phyloP scores from a whole-genome alignment of 495 filamentous ascomycete genomes.

The Cairneyella variabilis region DNA sequence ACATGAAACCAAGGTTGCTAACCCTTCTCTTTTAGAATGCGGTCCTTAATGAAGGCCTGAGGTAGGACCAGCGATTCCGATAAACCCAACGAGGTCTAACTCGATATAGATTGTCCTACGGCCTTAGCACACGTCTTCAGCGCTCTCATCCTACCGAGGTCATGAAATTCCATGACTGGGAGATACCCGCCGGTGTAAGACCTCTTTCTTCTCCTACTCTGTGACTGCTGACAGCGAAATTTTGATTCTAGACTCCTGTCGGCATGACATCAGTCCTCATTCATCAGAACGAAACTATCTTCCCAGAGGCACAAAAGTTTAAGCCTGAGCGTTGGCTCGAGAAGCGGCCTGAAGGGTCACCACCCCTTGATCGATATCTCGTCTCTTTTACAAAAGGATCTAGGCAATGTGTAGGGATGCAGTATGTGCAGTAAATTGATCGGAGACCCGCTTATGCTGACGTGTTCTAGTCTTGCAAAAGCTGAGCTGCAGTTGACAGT shows the following conservation, averaged over 20 bases:
- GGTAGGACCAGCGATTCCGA: slow-evolving; percentile 16
- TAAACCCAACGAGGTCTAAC: slow-evolving; percentile 30
- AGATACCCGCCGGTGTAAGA: slow-evolving; percentile 30
- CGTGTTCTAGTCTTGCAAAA: slow-evolving; percentile 23
- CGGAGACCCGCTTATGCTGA: neutral
- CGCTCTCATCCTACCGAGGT: slow-evolving; percentile 21
- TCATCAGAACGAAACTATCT: slow-evolving; percentile 35
- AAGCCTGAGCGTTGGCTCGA: slow-evolving; percentile 42
- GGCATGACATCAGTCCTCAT: slow-evolving; percentile 38
- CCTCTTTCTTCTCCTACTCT: neutral
- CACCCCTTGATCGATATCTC: slow-evolving; percentile 33
- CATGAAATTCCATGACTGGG: slow-evolving; percentile 15
- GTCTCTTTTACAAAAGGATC: slow-evolving; percentile 41
- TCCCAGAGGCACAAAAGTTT: slow-evolving; percentile 36
- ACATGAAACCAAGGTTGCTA: neutral
- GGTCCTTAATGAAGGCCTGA: slow-evolving; percentile 2
- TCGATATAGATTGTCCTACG: slow-evolving; percentile 33
- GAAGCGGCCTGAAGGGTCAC: neutral
- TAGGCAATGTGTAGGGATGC: slow-evolving; percentile 44
- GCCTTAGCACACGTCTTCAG: slow-evolving; percentile 21
- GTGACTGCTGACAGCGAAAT: neutral
- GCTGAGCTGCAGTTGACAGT: slow-evolving; percentile 32
- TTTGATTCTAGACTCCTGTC: slow-evolving; percentile 35
- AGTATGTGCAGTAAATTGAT: slow-evolving; percentile 18
- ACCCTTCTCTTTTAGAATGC: neutral